Conservation (phyloP, 305 asterid genomes). For the Plantago lanceolata region DNA sequence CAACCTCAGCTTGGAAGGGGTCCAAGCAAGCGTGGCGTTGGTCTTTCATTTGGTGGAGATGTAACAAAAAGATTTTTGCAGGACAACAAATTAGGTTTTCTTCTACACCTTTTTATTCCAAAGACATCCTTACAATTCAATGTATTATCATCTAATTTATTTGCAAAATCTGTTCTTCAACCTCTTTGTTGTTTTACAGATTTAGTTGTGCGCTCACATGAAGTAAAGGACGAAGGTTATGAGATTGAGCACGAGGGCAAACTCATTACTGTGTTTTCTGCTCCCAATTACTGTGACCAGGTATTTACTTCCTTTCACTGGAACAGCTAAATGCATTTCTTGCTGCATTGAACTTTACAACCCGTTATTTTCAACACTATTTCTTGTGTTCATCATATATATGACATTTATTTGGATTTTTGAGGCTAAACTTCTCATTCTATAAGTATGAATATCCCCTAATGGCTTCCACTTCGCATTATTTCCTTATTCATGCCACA, state of each 20-base stretch:
- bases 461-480: background rate
- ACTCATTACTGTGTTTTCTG: slow-evolving; percentile 97
- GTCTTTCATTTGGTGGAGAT: slow-evolving; percentile 88
- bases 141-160: slow-evolving; percentile 7
- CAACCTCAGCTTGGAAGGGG: slow-evolving; percentile 98
- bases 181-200: slow-evolving; percentile 40
- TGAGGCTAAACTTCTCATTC: background rate
- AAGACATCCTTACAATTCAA: too few species aligned
- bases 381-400: background rate
- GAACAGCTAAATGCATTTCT: background rate
- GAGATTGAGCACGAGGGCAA: slow-evolving; percentile 97
- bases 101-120: background rate
- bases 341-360: background rate
- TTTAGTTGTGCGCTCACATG: slow-evolving; percentile 95
- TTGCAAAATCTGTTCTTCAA: slow-evolving; percentile 4
- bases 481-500: background rate
- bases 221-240: slow-evolving; percentile 97
- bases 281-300: slow-evolving; percentile 99
- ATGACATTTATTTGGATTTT: background rate
- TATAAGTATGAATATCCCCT: background rate
- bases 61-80: slow-evolving; percentile 85
- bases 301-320: slow-evolving; percentile 32
- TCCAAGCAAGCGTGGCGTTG: slow-evolving; percentile 99
- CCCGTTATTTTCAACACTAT: background rate
- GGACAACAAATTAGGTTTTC: slow-evolving; percentile 74